These are phyloP conservation scores for Candida piceae DNA, from an alignment of 805 yeast genomes.

Conservation along the genomic window DNA sequence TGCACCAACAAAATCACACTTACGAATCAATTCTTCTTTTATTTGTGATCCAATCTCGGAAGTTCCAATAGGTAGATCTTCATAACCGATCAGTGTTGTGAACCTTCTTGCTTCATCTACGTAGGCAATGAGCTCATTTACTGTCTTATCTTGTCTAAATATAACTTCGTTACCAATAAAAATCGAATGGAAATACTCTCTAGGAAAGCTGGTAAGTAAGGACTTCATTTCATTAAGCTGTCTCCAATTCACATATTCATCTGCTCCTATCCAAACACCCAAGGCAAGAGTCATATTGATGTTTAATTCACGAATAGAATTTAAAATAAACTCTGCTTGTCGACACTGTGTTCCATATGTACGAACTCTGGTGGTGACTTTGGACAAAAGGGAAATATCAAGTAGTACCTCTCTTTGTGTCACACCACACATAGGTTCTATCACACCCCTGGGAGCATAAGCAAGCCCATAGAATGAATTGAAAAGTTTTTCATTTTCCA, in stretches of 20 bases:
- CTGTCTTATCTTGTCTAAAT: constrained; percentile 44
- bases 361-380: constrained; percentile 51
- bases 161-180: constrained; percentile 62
- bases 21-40: constrained; percentile 32
- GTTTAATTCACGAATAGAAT: constrained; percentile 45
- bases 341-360: constrained; percentile 59
- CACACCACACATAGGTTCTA: constrained; percentile 48
- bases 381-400: constrained; percentile 55
- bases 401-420: constrained; percentile 42
- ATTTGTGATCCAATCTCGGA: constrained; percentile 52
- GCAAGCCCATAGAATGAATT: constrained; percentile 51
- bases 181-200: constrained; percentile 42
- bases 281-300: constrained; percentile 52
- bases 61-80: constrained; percentile 53
- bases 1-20: constrained; percentile 55
- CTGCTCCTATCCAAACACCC: constrained; percentile 58
- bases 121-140: constrained; percentile 33
- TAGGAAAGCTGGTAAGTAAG: constrained; percentile 40
- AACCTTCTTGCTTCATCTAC: constrained; percentile 38
- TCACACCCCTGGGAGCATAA: constrained; percentile 52
- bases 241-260: constrained; percentile 37
- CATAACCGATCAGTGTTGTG: constrained; percentile 29
- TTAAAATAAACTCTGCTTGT: constrained; percentile 48
- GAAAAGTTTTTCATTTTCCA: constrained; percentile 30
- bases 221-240: constrained; percentile 44